These are phyloP conservation scores for Trametes gibbosa DNA, from an alignment of 768 basidiomycete genomes.

Conservation along the genomic window DNA sequence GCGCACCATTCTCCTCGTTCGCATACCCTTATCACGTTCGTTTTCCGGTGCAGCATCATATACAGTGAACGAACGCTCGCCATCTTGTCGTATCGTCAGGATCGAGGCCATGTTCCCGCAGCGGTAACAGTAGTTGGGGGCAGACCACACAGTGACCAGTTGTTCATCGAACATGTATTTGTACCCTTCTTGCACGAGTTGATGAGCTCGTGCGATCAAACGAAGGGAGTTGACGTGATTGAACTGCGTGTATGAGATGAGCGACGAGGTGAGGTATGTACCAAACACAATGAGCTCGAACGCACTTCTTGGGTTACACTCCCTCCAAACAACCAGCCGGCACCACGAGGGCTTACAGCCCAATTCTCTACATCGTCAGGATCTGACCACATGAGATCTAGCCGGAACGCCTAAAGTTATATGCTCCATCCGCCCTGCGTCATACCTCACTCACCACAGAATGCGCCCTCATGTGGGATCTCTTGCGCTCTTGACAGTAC, in stretches of 20 bases:
- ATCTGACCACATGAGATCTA: conserved; percentile 98
- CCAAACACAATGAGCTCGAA: neutral
- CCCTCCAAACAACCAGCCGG: conserved; percentile 92
- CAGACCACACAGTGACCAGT: conserved; percentile 92
- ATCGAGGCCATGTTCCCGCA: conserved; percentile 93
- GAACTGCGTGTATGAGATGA: conserved; percentile 50
- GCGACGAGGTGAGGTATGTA: too few relatives aligned
- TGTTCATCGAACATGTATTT: conserved; percentile 96
- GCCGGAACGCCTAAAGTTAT: too few relatives aligned
- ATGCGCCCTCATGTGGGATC: conserved; percentile 98
- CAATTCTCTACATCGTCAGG: conserved; percentile 94
- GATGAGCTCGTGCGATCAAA: conserved; percentile 93
- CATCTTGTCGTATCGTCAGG: conserved; percentile 75
- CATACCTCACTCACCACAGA: conserved; percentile 64
- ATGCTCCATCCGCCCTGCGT: neutral
- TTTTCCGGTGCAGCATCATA: conserved; percentile 91
- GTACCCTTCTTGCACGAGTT: conserved; percentile 93
- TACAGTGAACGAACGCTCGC: conserved; percentile 68
- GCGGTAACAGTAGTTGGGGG: conserved; percentile 83
- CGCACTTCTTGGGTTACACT: conserved; percentile 80
- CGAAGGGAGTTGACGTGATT: conserved; percentile 86
- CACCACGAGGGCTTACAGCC: conserved; percentile 95
- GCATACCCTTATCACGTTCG: conserved; percentile 74
- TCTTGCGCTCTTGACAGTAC: conserved; percentile 94
- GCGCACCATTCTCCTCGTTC: conserved; percentile 67